Evolutionary conservation across 2,329 filamentous ascomycete species (phyloP).

Genomic region (Colletotrichum musae): DNA sequence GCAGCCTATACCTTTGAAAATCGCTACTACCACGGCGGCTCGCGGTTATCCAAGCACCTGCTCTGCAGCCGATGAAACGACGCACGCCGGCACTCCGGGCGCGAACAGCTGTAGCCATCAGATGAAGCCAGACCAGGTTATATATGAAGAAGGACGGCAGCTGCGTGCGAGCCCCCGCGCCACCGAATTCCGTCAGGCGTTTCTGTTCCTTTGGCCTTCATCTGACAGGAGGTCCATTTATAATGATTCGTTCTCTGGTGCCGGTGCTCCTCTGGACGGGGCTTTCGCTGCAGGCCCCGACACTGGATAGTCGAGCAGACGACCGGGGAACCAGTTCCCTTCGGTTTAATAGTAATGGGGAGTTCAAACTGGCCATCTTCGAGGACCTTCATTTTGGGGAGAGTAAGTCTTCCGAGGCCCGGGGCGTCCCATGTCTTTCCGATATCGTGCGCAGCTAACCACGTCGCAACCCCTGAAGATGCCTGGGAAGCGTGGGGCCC

Average conservation of each 20-base stretch:
- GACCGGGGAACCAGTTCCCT: slow-evolving; percentile 42
- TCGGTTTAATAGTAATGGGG: slow-evolving; percentile 59
- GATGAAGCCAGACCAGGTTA: slow-evolving; percentile 22
- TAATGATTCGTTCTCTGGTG: neutral
- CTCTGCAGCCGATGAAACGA: slow-evolving; percentile 26
- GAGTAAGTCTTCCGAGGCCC: slow-evolving; percentile 55
- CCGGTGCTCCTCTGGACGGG: neutral
- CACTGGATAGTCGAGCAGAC: neutral
- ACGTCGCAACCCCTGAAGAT: slow-evolving; percentile 48
- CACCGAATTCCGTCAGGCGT: too few species aligned
- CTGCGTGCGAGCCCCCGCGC: too few species aligned
- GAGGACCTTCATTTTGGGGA: slow-evolving; percentile 82
- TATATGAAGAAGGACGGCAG: neutral
- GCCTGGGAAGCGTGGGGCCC: slow-evolving; percentile 62
- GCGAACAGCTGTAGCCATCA: slow-evolving; percentile 21
- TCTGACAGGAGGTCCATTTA: neutral
- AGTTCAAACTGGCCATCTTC: slow-evolving; percentile 72
- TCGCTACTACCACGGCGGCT: neutral
- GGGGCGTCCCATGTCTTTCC: neutral
- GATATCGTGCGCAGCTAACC: neutral
- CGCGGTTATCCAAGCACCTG: neutral
- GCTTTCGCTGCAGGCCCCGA: neutral
- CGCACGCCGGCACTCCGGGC: neutral
- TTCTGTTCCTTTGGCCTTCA: too few species aligned
- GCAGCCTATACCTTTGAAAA: neutral